Percentiles rank a stretch among this genome's conserved stretches.
Evolutionary conservation across 345 rosid genomes (phyloP).

Genomic region (Eutrema yunnanense): DNA sequence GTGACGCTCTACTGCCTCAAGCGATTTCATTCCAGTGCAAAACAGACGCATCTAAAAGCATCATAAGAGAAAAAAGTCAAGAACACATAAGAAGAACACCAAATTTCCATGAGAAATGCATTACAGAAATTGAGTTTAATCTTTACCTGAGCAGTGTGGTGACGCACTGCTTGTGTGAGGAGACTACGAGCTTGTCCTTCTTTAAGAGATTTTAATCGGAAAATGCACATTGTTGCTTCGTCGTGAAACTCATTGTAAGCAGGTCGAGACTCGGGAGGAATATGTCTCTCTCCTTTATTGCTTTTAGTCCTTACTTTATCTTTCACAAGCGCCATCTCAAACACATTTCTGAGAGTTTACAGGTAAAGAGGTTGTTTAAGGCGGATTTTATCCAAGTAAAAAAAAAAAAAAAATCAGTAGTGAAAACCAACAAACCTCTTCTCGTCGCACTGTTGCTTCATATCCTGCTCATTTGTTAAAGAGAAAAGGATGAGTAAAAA

Average conservation of each 20-base stretch:
- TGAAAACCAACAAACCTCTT: constrained; percentile 56
- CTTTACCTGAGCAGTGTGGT: constrained; percentile 96
- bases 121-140: background rate
- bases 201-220: constrained; percentile 86
- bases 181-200: constrained; percentile 92
- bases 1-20: constrained; percentile 67
- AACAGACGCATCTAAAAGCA: constrained; percentile 75
- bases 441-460: constrained; percentile 96
- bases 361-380: constrained; percentile 6
- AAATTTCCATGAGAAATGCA: background rate
- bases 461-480: constrained; percentile 57
- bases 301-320: constrained; percentile 77
- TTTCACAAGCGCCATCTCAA: constrained; percentile 64
- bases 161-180: constrained; percentile 89
- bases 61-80: constrained; percentile 1
- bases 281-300: constrained; percentile 55
- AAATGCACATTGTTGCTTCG: constrained; percentile 78
- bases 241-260: constrained; percentile 77
- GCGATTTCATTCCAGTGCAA: constrained; percentile 70
- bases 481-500: background rate
- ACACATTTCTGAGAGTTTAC: constrained; percentile 52
- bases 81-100: background rate
- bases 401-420: background rate
- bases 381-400: constrained; percentile 6
- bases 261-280: constrained; percentile 53